Evolutionary conservation across 2,329 filamentous ascomycete genomes (phyloP), one percentile per base, ranked within the genome.

Genomic region (Neonectria neomacrospora): DNA sequence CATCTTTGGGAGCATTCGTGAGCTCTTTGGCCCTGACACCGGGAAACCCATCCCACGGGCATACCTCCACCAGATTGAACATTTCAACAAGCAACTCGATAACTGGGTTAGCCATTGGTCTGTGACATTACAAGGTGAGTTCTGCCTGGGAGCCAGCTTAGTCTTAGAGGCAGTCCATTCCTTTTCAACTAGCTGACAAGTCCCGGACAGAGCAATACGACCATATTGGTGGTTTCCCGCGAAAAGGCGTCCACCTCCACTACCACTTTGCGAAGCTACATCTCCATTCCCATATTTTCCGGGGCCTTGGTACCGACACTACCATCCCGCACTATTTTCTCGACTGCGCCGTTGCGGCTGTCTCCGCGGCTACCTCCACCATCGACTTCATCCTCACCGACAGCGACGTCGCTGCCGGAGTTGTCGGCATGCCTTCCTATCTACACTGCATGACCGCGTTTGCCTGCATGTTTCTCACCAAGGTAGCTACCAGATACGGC

Each of bases 21-120:
- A 87, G 9, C 63, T 86, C 0, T 88, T 89, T 63, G 86, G 87
- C 0, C 82, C 82, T 0, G 86, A 88, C 53, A 83, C 79, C 0
- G 82, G 85, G 18, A 81, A 85, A 28, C 78, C 81, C 0, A 76
- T 88, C 5, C 82, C 83, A 0, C 78, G 83, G 20, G 80, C 81
- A 3, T 85, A 87, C 59, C 80, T 83, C 30, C 79, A 82, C 10
- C 86, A 88, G 55, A 75, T 77, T 41, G 67, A 62, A 2, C 76
- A 74, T 60, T 77, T 73, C 16, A 67, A 71, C 7, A 71, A 74
- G 3, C 77, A 79, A 32, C 68, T 80, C 1, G 78, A 80, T 7
- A 72, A 76, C n/a, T 80, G 79, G 77, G 67, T 78, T 2, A 68
- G 68, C 0, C 73, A 76, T 3, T 81, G 79, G 79, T 76, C 76